A percentile compares a stretch with the other conserved stretches of the same genome.
These are phyloP conservation scores for Bacterosira constricta DNA, from an alignment of 108 stramenopile genomes.

Conservation along the genomic window DNA sequence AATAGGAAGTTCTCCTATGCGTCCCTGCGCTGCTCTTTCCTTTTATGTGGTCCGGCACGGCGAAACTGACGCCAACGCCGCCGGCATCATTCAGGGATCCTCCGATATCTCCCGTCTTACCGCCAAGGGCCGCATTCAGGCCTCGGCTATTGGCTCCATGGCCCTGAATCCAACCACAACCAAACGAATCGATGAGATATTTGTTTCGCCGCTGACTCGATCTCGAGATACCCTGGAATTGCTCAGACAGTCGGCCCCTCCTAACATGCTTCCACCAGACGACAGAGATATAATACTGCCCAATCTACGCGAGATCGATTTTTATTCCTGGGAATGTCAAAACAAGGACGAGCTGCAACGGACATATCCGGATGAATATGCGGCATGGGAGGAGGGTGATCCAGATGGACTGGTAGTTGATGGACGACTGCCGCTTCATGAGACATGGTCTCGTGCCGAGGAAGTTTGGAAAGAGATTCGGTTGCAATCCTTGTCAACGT, in stretches of 20 bases:
- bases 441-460: slow-evolving; percentile 42
- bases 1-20: no score
- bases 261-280: no score
- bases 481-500: neutral
- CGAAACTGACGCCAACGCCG: slow-evolving; percentile 51
- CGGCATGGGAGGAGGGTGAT: slow-evolving; percentile 45
- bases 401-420: slow-evolving; percentile 28
- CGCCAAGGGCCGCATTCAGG: slow-evolving; percentile 40
- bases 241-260: slow-evolving; percentile 5
- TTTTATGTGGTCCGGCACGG: slow-evolving; percentile 54
- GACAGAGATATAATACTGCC: slow-evolving; percentile 16
- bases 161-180: neutral
- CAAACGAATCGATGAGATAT: slow-evolving; percentile 16
- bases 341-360: slow-evolving; percentile 15
- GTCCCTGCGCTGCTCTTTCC: no score
- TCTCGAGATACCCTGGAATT: slow-evolving; percentile 30
- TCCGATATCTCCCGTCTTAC: slow-evolving; percentile 49
- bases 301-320: slow-evolving; percentile 54
- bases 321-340: slow-evolving; percentile 50
- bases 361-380: slow-evolving; percentile 28
- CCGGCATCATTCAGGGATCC: slow-evolving; percentile 43
- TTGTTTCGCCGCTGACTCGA: slow-evolving; percentile 40
- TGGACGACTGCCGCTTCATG: slow-evolving; percentile 36
- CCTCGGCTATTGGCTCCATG: slow-evolving; percentile 5
- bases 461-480: slow-evolving; percentile 42